phyloP scores from a whole-genome alignment of 1,284 basidiomycete genomes.

The Ustilago crameri region DNA sequence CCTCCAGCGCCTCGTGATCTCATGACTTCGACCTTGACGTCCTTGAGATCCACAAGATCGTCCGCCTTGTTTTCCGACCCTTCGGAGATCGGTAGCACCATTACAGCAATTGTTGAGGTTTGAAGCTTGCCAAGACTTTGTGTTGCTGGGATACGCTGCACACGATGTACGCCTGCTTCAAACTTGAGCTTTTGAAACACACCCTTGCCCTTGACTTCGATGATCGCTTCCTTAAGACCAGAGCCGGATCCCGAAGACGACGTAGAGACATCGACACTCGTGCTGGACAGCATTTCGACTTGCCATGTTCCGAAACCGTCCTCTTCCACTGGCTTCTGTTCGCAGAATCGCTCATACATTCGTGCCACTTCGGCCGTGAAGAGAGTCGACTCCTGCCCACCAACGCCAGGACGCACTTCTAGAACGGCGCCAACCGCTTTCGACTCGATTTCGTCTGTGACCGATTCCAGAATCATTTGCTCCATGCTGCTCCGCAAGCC shows the following conservation, averaged over 20 bases:
- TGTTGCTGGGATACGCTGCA: conserved; percentile 91
- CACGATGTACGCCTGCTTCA: conserved; percentile 95
- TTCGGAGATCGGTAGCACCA: conserved; percentile 65
- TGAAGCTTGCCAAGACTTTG: conserved; percentile 88
- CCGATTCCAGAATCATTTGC: conserved; percentile 75
- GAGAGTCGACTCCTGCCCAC: conserved; percentile 86
- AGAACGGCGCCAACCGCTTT: conserved; percentile 80
- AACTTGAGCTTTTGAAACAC: conserved; percentile 83
- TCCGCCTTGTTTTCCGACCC: conserved; percentile 67
- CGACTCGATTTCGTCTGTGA: conserved; percentile 72
- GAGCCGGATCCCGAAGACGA: conserved; percentile 67
- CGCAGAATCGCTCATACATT: conserved; percentile 79
- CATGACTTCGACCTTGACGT: conserved; percentile 92
- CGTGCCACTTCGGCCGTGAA: conserved; percentile 83
- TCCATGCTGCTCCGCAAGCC: conserved; percentile 75
- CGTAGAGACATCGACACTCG: conserved; percentile 57
- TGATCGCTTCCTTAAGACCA: conserved; percentile 83
- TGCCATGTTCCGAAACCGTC: conserved; percentile 48
- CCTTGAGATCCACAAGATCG: conserved; percentile 80
- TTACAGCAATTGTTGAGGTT: conserved; percentile 87
- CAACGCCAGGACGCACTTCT: conserved; percentile 91
- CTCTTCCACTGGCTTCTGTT: conserved; percentile 40
- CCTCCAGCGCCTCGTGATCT: conserved; percentile 93
- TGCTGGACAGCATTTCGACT: conserved; percentile 56
- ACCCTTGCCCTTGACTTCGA: conserved; percentile 82